Base-by-base conservation (phyloP, 768 basidiomycete genomes). In the Suillus americanus region DNA sequence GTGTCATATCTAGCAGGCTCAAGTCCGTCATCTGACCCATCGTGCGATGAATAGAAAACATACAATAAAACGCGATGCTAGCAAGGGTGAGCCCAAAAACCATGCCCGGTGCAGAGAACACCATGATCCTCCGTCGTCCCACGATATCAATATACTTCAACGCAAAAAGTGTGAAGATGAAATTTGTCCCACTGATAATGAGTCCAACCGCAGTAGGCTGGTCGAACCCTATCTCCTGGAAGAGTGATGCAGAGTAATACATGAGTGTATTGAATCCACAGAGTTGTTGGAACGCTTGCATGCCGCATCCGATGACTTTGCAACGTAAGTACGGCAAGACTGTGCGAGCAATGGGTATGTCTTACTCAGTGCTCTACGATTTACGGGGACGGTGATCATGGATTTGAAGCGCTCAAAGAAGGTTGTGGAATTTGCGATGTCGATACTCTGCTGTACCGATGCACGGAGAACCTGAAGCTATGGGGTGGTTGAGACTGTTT, bases 201-300 rank as follows among this genome's bases (percentile, higher is more conserved):
- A 92, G 83, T 0, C 91, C 91, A 35, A 92, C 90, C 0, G 90
- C 90, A 3, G 90, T 92, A 0, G 92, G 89, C 70, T 94, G 89
- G 71, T 90, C 79, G 77, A 94, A 94, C 0, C 92, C 92, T 57
- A 94, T 89, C 67, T 87, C 82, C 68, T 89, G 84, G 79, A 94
- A 94, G 14, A 94, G 81, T 0, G 91, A 91, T 4, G 91, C 89
- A 25, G 89, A 89, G 71, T 89, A 88, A 70, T 84, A 86, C 85
- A 87, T 86, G 64, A 92, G 82, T 0, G 92, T 91, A 70, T 94
- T 93, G 80, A 92, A 93, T 2, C 92, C 92, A 66, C 87, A 93
- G 0, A 94, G 81, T 72, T 94, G 92, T 71, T 95, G 92, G 75
- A 87, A 89, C 0, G 89, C 91, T 77, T 94, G 92, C 75, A 94